These are phyloP conservation scores for Monilinia aucupariae DNA, from an alignment of 2,329 filamentous ascomycete species.

Conservation along the genomic window DNA sequence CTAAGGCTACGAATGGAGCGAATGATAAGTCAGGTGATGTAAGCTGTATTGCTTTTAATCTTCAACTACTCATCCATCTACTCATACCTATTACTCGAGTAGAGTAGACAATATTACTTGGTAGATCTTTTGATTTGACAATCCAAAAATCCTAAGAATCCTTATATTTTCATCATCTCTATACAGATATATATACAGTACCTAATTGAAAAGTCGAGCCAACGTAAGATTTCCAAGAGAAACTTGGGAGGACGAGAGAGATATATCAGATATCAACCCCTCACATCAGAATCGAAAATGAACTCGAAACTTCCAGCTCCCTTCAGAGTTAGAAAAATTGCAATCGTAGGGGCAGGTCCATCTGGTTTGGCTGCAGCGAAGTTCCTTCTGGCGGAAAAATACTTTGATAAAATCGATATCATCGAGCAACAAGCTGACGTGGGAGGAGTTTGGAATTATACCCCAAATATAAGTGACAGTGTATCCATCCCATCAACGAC, in stretches of 20 bases:
- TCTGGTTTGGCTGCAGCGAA: slow-evolving; percentile 74
- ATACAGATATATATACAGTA: neutral
- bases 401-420: slow-evolving; percentile 64
- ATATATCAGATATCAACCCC: neutral
- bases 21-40: too few relatives aligned
- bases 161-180: neutral
- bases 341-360: slow-evolving; percentile 78
- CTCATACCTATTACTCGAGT: too few relatives aligned
- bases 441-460: slow-evolving; percentile 85
- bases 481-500: slow-evolving; percentile 63
- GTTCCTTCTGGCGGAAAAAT: slow-evolving; percentile 68
- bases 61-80: too few relatives aligned
- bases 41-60: too few relatives aligned
- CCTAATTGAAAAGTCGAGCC: too few relatives aligned
- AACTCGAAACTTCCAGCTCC: slow-evolving; percentile 23
- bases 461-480: slow-evolving; percentile 42
- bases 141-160: neutral
- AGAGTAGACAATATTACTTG: too few relatives aligned
- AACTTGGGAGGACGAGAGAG: neutral
- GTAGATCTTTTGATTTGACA: neutral
- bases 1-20: too few relatives aligned
- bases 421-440: slow-evolving; percentile 75
- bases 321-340: slow-evolving; percentile 53
- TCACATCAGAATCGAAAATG: slow-evolving; percentile 21
- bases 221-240: neutral